Conservation (phyloP, 2,329 filamentous ascomycete genomes). For the Sporothrix luriei region DNA sequence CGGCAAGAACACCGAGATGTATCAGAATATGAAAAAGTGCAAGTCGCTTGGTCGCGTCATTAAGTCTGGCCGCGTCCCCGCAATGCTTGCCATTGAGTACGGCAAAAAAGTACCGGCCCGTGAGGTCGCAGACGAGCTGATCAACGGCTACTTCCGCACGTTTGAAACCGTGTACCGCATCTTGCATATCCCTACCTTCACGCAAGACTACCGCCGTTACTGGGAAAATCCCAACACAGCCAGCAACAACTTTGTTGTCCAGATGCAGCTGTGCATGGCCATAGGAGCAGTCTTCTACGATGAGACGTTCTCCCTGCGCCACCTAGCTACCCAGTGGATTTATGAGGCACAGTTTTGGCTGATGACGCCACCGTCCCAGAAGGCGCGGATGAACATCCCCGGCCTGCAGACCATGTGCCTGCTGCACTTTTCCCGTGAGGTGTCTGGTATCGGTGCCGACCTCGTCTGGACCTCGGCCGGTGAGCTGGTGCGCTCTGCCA, state of each 20-base stretch:
- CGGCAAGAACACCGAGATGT: constrained; percentile 44
- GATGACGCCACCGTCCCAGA: constrained; percentile 48
- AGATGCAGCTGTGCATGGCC: constrained; percentile 57
- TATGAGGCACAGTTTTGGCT: constrained; percentile 58
- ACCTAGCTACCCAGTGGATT: constrained; percentile 53
- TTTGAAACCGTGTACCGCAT: constrained; percentile 61
- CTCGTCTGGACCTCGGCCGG: constrained; percentile 54
- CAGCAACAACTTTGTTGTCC: constrained; percentile 53
- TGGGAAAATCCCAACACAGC: constrained; percentile 50
- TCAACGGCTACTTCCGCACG: constrained; percentile 58
- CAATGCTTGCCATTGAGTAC: constrained; percentile 40
- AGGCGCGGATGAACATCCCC: constrained; percentile 52
- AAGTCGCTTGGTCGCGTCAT: constrained; percentile 57
- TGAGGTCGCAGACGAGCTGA: constrained; percentile 53
- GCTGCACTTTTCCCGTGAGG: constrained; percentile 53
- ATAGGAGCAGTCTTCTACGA: constrained; percentile 55
- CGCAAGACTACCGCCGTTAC: constrained; percentile 55
- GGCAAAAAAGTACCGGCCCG: constrained; percentile 47
- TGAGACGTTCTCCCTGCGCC: constrained; percentile 49
- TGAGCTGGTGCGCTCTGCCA: constrained; percentile 49
- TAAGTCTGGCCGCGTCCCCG: constrained; percentile 49
- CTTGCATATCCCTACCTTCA: constrained; percentile 60
- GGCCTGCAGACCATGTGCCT: constrained; percentile 58
- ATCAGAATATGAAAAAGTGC: constrained; percentile 49
- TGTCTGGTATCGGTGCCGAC: constrained; percentile 48